Evolutionary conservation across 1,139 yeast species (phyloP).

Genomic region (Maudiozyma humilis): DNA sequence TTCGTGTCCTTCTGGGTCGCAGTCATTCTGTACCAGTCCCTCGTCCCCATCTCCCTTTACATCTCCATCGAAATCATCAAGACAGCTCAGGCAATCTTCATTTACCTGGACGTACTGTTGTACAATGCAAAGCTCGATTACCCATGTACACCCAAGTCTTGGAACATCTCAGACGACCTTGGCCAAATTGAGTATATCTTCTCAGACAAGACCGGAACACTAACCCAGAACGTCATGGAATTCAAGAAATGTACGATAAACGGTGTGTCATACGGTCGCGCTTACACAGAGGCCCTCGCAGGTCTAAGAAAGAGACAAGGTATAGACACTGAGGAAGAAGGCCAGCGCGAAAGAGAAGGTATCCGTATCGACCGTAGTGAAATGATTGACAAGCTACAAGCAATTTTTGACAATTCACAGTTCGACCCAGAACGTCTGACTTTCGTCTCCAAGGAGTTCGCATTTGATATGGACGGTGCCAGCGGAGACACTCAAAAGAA

Average conservation of each 20-base stretch:
- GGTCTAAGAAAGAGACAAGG: slow-evolving; percentile 89
- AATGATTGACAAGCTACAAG: slow-evolving; percentile 57
- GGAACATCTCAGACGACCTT: slow-evolving; percentile 95
- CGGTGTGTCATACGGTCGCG: slow-evolving; percentile 81
- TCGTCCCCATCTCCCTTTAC: slow-evolving; percentile 92
- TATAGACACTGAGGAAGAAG: slow-evolving; percentile 62
- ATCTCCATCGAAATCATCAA: slow-evolving; percentile 93
- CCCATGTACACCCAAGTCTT: slow-evolving; percentile 92
- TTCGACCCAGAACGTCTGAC: slow-evolving; percentile 59
- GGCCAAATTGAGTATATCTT: slow-evolving; percentile 95
- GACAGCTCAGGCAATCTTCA: slow-evolving; percentile 89
- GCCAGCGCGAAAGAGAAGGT: slow-evolving; percentile 49
- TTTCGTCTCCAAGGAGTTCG: slow-evolving; percentile 68
- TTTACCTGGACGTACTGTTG: slow-evolving; percentile 80
- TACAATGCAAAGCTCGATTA: slow-evolving; percentile 79
- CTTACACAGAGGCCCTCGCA: slow-evolving; percentile 91
- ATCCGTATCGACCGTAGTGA: slow-evolving; percentile 54
- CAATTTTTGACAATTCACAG: slow-evolving; percentile 41
- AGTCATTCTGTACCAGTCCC: slow-evolving; percentile 78
- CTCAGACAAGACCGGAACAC: slow-evolving; percentile 94
- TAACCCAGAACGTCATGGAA: slow-evolving; percentile 96
- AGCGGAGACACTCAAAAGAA: slow-evolving; percentile 49
- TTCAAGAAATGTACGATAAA: slow-evolving; percentile 86
- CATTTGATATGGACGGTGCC: slow-evolving; percentile 43
- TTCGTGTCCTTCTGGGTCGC: slow-evolving; percentile 81